Evolutionary conservation across 768 basidiomycete genomes (phyloP).

Genomic region (Macrolepiota dolichaula): DNA sequence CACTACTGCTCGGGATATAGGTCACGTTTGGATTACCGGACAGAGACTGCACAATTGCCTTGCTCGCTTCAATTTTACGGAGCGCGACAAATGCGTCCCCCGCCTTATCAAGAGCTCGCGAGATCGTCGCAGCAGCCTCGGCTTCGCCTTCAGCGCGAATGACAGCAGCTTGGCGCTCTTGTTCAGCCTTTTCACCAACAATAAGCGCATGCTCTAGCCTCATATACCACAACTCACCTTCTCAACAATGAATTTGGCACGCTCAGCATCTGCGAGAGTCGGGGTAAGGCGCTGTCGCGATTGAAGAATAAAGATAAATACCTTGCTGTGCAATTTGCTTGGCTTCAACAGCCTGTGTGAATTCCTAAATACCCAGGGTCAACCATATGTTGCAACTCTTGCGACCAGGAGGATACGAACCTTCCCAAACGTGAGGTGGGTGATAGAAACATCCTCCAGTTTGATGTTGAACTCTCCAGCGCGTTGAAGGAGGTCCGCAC

Average conservation of each 20-base stretch:
- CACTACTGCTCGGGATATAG: constrained; percentile 79
- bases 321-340: constrained; percentile 99
- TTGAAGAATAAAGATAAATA: constrained; percentile 25
- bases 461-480: constrained; percentile 95
- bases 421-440: constrained; percentile 86
- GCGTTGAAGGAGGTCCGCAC: constrained; percentile 87
- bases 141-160: constrained; percentile 99
- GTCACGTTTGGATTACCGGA: constrained; percentile 79
- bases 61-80: constrained; percentile 95
- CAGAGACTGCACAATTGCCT: constrained; percentile 91
- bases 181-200: constrained; percentile 70
- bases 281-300: constrained; percentile 8
- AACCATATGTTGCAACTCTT: background rate
- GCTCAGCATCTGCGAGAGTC: constrained; percentile 76
- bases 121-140: constrained; percentile 93
- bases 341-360: constrained; percentile 97
- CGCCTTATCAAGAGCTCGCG: constrained; percentile 85
- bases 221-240: constrained; percentile 50
- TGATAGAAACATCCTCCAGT: constrained; percentile 97
- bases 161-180: constrained; percentile 97
- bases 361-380: constrained; percentile 54
- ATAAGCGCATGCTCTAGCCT: constrained; percentile 9
- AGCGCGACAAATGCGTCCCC: constrained; percentile 95
- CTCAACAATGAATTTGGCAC: constrained; percentile 98
- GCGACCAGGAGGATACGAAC: constrained; percentile 31